A percentile compares a stretch with the other conserved stretches of the same genome.
Evolutionary conservation across 2,329 filamentous ascomycete species (phyloP).

Genomic region (Fusarium sp.): DNA sequence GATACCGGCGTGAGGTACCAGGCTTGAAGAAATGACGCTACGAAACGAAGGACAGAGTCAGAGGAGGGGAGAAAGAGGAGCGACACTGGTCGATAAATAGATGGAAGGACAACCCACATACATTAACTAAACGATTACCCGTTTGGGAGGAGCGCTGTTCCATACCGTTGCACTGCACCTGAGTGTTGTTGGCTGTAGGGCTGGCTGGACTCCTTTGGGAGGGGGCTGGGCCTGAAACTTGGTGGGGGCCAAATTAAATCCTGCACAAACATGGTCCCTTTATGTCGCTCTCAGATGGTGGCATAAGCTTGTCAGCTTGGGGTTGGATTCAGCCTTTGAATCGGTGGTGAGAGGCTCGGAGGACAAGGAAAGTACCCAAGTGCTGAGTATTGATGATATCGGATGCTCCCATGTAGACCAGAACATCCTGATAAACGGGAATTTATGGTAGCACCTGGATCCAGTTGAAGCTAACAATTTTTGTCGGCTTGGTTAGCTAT

Average conservation of each 20-base stretch:
- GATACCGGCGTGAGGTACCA: neutral
- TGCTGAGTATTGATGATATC: no score
- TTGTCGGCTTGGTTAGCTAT: neutral
- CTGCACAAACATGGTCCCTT: conserved; percentile 17
- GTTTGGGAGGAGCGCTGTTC: conserved; percentile 14
- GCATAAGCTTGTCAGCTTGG: neutral
- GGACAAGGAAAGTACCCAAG: neutral
- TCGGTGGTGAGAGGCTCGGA: conserved; percentile 18
- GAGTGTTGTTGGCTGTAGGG: conserved; percentile 37
- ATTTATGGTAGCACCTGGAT: neutral
- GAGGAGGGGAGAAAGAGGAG: conserved; percentile 12
- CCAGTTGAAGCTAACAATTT: neutral
- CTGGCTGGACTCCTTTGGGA: conserved; percentile 41
- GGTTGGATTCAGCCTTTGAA: neutral
- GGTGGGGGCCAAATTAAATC: conserved; percentile 32
- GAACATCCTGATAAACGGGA: neutral
- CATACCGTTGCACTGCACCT: neutral
- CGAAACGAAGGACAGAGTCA: neutral
- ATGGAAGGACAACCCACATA: conserved; percentile 6
- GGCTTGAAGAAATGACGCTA: neutral
- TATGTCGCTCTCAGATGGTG: neutral
- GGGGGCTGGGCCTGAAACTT: conserved; percentile 33
- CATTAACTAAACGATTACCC: conserved; percentile 8
- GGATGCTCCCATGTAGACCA: neutral
- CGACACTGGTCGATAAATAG: conserved; percentile 14